These are phyloP conservation scores for Eutrema yunnanense DNA, from an alignment of 345 rosid genomes.

Conservation along the genomic window DNA sequence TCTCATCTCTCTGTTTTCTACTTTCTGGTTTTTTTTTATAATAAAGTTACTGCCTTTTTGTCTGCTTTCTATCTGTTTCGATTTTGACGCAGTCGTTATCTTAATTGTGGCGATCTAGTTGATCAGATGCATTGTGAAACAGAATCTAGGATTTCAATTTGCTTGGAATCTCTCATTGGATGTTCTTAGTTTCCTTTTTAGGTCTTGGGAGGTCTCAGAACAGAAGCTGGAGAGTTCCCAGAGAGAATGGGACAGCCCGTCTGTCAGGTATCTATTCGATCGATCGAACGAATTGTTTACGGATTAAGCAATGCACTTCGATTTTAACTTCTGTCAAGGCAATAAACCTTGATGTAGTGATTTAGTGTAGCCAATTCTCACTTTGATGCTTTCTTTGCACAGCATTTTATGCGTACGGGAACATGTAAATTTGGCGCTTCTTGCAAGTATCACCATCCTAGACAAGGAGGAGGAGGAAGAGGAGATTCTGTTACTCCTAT, in stretches of 20 bases:
- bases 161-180: constrained; percentile 6
- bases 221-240: constrained; percentile 55
- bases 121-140: constrained; percentile 8
- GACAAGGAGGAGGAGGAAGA: constrained; percentile 46
- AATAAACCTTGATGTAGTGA: not conserved
- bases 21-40: constrained; percentile 15
- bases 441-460: constrained; percentile 93
- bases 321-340: not conserved
- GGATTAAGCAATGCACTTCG: not conserved
- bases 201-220: constrained; percentile 58
- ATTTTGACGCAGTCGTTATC: not conserved
- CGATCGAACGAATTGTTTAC: not conserved
- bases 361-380: not conserved
- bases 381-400: constrained; percentile 18
- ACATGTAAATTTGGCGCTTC: constrained; percentile 90
- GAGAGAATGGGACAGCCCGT: constrained; percentile 73
- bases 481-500: constrained; percentile 42
- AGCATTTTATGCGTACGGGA: constrained; percentile 88
- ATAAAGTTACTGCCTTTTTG: constrained; percentile 26
- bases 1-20: constrained; percentile 7
- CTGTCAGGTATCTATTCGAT: constrained; percentile 60
- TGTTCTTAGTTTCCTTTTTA: constrained; percentile 28
- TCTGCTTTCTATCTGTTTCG: constrained; percentile 3
- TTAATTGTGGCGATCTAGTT: not conserved
- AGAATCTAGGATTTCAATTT: not conserved